These are phyloP conservation scores for Trichoderma cornu-damae DNA, from an alignment of 2,329 filamentous ascomycete species.

Conservation along the genomic window DNA sequence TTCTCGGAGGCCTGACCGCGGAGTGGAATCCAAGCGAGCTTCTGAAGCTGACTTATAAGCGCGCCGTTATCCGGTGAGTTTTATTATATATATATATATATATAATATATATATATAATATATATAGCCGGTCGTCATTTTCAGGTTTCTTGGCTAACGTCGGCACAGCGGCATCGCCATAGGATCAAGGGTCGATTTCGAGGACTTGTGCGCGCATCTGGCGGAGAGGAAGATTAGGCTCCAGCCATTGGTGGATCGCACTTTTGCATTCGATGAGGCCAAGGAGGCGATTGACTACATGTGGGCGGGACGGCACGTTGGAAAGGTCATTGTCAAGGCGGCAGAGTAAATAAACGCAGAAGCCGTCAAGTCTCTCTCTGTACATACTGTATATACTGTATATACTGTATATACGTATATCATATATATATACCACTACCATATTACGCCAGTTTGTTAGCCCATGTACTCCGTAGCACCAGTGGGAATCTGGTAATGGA, in stretches of 20 bases:
- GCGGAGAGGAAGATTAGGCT: not conserved
- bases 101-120: too few species aligned
- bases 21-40: not conserved
- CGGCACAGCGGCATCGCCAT: not conserved
- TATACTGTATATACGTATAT: too few species aligned
- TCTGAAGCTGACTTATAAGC: not conserved
- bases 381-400: too few species aligned
- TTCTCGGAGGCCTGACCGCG: not conserved
- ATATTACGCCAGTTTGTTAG: too few species aligned
- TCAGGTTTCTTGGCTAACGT: not conserved
- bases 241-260: not conserved
- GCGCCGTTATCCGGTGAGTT: not conserved
- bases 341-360: not conserved
- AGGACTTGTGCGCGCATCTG: not conserved
- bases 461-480: too few species aligned
- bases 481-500: too few species aligned
- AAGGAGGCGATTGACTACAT: not conserved
- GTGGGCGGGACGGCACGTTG: not conserved
- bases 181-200: not conserved
- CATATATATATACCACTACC: too few species aligned
- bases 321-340: constrained; percentile 5
- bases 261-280: not conserved
- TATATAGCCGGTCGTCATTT: not conserved
- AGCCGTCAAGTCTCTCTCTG: too few species aligned
- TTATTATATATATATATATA: too few species aligned